phyloP scores from a whole-genome alignment of 106 monocot genomes.

The Dendrobium catenatum region DNA sequence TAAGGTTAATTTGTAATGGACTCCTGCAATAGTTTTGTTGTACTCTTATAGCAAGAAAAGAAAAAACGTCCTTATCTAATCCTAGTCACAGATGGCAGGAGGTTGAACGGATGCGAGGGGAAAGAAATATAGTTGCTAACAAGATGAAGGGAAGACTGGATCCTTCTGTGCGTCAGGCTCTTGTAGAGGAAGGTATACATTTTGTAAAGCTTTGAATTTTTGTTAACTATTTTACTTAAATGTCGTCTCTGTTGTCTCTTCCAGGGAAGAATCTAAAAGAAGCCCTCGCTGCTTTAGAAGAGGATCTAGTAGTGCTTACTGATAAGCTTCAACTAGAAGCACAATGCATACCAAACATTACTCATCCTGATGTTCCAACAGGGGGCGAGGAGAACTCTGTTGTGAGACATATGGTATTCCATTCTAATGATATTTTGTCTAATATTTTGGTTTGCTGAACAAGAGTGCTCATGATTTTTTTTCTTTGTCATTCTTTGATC shows the following conservation, averaged over 20 bases:
- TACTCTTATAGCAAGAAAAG: background rate
- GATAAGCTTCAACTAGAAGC: constrained; percentile 90
- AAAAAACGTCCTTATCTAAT: background rate
- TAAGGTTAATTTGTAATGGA: background rate
- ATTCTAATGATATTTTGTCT: background rate
- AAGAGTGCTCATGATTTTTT: constrained; percentile 1
- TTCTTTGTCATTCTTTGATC: constrained; percentile 5
- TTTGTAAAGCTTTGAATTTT: background rate
- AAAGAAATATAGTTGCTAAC: constrained; percentile 82
- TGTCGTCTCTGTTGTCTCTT: constrained; percentile 2
- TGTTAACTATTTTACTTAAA: background rate
- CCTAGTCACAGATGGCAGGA: constrained; percentile 92
- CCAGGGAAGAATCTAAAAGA: constrained; percentile 92
- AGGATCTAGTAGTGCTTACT: constrained; percentile 60
- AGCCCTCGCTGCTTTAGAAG: constrained; percentile 57
- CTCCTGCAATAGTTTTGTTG: background rate
- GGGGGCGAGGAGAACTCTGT: constrained; percentile 81
- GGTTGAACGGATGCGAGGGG: constrained; percentile 87
- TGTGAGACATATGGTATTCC: constrained; percentile 66
- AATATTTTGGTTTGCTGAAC: background rate
- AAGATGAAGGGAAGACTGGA: constrained; percentile 97
- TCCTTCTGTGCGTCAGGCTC: constrained; percentile 63
- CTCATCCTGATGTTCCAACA: constrained; percentile 83
- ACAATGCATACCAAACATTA: constrained; percentile 84
- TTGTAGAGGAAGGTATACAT: constrained; percentile 83